Evolutionary conservation across 1,284 basidiomycete species (phyloP).

Genomic region (Apiotrichum laibachii): DNA sequence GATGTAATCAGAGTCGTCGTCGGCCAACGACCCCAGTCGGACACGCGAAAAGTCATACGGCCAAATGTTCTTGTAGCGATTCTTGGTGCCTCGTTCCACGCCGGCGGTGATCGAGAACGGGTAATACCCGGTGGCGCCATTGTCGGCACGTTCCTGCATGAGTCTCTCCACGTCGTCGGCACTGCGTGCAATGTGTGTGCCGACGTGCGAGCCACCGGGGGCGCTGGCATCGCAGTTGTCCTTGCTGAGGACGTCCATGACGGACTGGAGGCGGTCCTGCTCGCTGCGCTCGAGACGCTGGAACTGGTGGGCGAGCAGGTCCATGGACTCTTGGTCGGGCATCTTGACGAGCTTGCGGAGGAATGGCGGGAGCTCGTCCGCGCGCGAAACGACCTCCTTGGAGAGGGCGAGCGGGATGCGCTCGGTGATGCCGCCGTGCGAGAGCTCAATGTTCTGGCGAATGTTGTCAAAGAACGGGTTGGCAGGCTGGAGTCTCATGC

Average conservation of each 20-base stretch:
- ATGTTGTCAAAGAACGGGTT: constrained; percentile 95
- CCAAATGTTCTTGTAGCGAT: constrained; percentile 89
- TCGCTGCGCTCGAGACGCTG: constrained; percentile 90
- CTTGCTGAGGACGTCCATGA: constrained; percentile 64
- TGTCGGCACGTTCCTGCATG: constrained; percentile 12
- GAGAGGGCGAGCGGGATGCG: constrained; percentile 75
- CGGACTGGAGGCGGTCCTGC: constrained; percentile 79
- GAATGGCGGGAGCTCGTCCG: constrained; percentile 76
- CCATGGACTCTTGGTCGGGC: constrained; percentile 57
- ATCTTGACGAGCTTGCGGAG: constrained; percentile 68
- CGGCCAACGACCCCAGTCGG: constrained; percentile 57
- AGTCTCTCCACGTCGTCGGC: constrained; percentile 28
- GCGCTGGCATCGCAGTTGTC: neutral
- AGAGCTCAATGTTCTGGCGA: constrained; percentile 88
- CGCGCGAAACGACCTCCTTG: constrained; percentile 60
- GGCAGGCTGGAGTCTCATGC: constrained; percentile 52
- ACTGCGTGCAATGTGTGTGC: constrained; percentile 1
- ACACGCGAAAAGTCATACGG: constrained; percentile 80
- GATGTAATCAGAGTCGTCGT: constrained; percentile 78
- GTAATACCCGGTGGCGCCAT: constrained; percentile 54
- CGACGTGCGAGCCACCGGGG: neutral
- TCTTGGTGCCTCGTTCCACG: constrained; percentile 91
- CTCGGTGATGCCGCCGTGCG: constrained; percentile 74
- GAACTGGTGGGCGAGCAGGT: constrained; percentile 62
- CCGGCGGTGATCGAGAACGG: constrained; percentile 93